A percentile compares a stretch with the other conserved stretches of the same genome.
phyloP scores from a whole-genome alignment of 2,329 filamentous ascomycete species.

The Didymella keratinophila region DNA sequence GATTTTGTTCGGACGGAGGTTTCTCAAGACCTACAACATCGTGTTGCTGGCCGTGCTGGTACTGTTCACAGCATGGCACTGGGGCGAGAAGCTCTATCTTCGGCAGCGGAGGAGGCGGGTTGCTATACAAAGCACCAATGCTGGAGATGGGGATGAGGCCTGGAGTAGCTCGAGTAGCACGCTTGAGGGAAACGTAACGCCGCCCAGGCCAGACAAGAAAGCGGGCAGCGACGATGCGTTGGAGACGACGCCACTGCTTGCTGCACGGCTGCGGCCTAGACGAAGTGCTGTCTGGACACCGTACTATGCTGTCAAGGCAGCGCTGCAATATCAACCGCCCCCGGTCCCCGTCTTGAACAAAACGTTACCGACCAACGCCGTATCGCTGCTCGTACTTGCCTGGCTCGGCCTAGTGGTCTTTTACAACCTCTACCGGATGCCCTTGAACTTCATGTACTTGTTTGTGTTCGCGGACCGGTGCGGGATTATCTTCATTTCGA shows the following conservation, averaged over 20 bases:
- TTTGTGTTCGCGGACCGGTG: conserved; percentile 67
- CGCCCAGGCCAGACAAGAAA: conserved; percentile 27
- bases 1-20: conserved; percentile 49
- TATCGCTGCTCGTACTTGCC: conserved; percentile 60
- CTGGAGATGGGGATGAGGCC: conserved; percentile 23
- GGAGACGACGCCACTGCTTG: conserved; percentile 48
- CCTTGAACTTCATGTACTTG: conserved; percentile 58
- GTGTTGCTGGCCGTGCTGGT: conserved; percentile 50
- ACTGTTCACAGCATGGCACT: conserved; percentile 50
- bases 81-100: conserved; percentile 39
- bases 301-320: conserved; percentile 37
- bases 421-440: conserved; percentile 63
- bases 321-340: conserved; percentile 65
- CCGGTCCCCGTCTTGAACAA: conserved; percentile 66
- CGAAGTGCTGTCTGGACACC: conserved; percentile 21
- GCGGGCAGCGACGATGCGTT: conserved; percentile 26
- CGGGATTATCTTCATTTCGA: conserved; percentile 61
- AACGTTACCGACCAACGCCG: conserved; percentile 64
- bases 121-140: not conserved
- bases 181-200: conserved; percentile 46
- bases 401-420: conserved; percentile 66
- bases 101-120: conserved; percentile 24
- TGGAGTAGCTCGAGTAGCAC: conserved; percentile 54
- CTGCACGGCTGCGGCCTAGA: conserved; percentile 5
- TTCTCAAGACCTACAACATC: conserved; percentile 53